Conservation (phyloP, 495 filamentous ascomycete species). For the Penicillium macrosclerotiorum region DNA sequence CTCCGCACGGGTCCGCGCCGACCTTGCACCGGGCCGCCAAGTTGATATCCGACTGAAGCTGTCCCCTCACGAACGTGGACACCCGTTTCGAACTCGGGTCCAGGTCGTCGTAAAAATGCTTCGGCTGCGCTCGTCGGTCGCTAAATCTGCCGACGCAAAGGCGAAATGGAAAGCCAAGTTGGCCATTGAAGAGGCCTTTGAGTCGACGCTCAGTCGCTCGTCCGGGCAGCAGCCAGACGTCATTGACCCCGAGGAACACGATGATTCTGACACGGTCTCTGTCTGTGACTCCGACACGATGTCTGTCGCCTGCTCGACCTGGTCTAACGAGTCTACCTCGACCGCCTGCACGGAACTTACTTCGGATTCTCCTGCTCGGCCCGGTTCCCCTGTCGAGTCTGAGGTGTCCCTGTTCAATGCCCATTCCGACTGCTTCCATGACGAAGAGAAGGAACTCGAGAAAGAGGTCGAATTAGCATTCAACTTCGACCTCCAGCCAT, state of each 20-base stretch:
- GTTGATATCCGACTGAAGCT: conserved; percentile 12
- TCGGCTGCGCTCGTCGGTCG: conserved; percentile 9
- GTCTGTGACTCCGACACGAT: background rate
- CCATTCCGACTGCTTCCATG: too few species aligned
- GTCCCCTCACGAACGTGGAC: background rate
- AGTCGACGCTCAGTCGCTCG: background rate
- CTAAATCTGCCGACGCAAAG: background rate
- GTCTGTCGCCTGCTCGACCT: background rate
- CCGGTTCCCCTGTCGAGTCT: too few species aligned
- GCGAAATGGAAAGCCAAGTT: conserved; percentile 1
- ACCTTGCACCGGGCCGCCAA: conserved; percentile 1
- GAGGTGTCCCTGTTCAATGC: too few species aligned
- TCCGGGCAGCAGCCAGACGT: background rate
- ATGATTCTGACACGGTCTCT: background rate
- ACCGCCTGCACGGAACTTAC: background rate
- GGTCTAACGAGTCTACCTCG: background rate
- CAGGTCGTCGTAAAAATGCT: conserved; percentile 17
- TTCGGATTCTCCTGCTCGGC: background rate
- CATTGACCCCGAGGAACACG: background rate
- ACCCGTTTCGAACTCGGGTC: conserved; percentile 10
- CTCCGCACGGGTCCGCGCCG: background rate
- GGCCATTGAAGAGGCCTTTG: background rate
- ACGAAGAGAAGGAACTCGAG: background rate
- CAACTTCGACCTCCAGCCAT: conserved; percentile 3
- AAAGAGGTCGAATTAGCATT: background rate